phyloP scores from a whole-genome alignment of 2,329 filamentous ascomycete genomes.

The Epichloe sp. region DNA sequence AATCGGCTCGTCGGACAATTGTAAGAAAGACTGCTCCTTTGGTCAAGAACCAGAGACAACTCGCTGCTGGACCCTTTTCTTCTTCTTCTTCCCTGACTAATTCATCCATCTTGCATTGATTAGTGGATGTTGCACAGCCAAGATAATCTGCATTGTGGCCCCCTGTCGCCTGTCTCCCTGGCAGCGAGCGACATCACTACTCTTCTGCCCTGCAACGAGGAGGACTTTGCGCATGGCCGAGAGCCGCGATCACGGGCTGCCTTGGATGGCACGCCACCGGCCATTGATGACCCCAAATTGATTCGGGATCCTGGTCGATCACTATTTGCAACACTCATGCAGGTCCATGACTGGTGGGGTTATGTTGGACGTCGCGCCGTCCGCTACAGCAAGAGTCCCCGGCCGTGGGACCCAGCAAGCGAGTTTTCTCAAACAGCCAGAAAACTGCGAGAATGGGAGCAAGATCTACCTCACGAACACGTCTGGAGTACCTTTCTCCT shows the following conservation, averaged over 20 bases:
- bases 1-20: slow-evolving; percentile 43
- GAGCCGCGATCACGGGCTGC: slow-evolving; percentile 38
- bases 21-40: slow-evolving; percentile 21
- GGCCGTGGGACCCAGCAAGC: slow-evolving; percentile 34
- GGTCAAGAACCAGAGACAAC: neutral
- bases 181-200: slow-evolving; percentile 40
- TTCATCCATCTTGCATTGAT: neutral
- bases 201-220: slow-evolving; percentile 38
- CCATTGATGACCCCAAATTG: slow-evolving; percentile 30
- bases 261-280: slow-evolving; percentile 38
- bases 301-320: slow-evolving; percentile 32
- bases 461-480: slow-evolving; percentile 32
- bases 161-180: slow-evolving; percentile 36
- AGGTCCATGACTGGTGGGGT: slow-evolving; percentile 42
- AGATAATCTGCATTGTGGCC: slow-evolving; percentile 42
- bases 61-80: neutral
- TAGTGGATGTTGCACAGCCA: slow-evolving; percentile 49
- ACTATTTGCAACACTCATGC: slow-evolving; percentile 41
- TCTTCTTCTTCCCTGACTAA: neutral
- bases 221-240: slow-evolving; percentile 34
- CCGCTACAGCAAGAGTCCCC: slow-evolving; percentile 27
- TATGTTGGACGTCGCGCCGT: slow-evolving; percentile 35
- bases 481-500: slow-evolving; percentile 31
- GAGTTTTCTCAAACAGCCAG: slow-evolving; percentile 32
- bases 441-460: slow-evolving; percentile 35